Evolutionary conservation across 805 yeast species (phyloP).

Genomic region (Metschnikowia aberdeeniae): DNA sequence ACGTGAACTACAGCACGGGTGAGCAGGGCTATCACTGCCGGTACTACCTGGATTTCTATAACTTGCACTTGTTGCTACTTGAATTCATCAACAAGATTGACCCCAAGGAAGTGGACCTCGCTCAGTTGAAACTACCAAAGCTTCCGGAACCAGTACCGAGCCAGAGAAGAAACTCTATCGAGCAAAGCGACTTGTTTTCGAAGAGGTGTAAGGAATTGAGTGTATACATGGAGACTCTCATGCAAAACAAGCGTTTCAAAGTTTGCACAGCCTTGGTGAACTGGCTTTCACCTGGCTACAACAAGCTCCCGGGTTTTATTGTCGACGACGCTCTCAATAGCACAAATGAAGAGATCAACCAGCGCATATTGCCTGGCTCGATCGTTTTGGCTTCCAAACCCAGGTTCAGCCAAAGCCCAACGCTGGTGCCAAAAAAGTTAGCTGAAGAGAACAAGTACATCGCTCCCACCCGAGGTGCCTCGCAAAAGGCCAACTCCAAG

Average conservation of each 20-base stretch:
- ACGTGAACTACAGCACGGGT: constrained; percentile 32
- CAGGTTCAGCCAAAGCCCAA: neutral
- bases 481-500: constrained; percentile 22
- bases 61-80: constrained; percentile 36
- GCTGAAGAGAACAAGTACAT: constrained; percentile 2
- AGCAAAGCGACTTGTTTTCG: constrained; percentile 13
- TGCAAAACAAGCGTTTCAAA: constrained; percentile 27
- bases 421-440: constrained; percentile 1
- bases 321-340: constrained; percentile 12
- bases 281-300: constrained; percentile 26
- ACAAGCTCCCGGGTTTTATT: constrained; percentile 26
- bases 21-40: constrained; percentile 41
- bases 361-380: constrained; percentile 17
- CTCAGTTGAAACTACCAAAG: constrained; percentile 27
- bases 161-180: constrained; percentile 18
- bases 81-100: constrained; percentile 9
- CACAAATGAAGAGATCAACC: constrained; percentile 11
- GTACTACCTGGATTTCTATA: constrained; percentile 50
- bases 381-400: constrained; percentile 14
- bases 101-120: neutral
- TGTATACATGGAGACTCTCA: constrained; percentile 34
- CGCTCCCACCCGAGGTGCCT: constrained; percentile 5
- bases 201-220: constrained; percentile 40
- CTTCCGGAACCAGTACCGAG: constrained; percentile 47
- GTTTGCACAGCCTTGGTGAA: constrained; percentile 23